These are phyloP conservation scores for Neocatenulostroma microsporum DNA, from an alignment of 2,329 filamentous ascomycete genomes.

Conservation along the genomic window DNA sequence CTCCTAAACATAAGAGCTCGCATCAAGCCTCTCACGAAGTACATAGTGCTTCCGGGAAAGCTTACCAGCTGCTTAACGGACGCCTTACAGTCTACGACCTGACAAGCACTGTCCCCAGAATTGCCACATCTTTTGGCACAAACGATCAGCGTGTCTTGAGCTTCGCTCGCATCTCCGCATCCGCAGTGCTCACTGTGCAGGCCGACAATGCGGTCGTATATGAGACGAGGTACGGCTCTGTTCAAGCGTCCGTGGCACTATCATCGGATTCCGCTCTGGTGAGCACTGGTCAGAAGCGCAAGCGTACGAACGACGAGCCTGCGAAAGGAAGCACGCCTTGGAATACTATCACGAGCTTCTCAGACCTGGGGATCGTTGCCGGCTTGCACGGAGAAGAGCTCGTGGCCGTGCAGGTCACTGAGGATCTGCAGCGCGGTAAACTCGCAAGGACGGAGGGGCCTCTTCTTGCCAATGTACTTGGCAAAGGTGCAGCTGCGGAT, in stretches of 20 bases:
- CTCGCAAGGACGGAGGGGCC: slow-evolving; percentile 38
- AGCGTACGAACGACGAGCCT: slow-evolving; percentile 7
- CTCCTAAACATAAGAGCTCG: slow-evolving; percentile 2
- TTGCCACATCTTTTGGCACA: slow-evolving; percentile 42
- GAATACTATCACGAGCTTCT: slow-evolving; percentile 46
- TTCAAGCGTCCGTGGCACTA: slow-evolving; percentile 37
- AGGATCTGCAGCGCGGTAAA: slow-evolving; percentile 27
- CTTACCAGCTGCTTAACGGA: slow-evolving; percentile 53
- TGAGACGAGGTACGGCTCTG: slow-evolving; percentile 58
- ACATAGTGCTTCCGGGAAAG: slow-evolving; percentile 53
- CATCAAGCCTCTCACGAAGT: slow-evolving; percentile 20
- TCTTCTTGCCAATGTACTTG: slow-evolving; percentile 65
- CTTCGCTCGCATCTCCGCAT: slow-evolving; percentile 59
- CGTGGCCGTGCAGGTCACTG: slow-evolving; percentile 53
- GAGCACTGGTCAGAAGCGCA: slow-evolving; percentile 9
- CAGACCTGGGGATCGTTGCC: slow-evolving; percentile 58
- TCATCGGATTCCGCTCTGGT: background rate
- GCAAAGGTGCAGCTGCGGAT: slow-evolving; percentile 47
- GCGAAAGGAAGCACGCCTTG: too few relatives aligned
- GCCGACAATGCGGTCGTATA: slow-evolving; percentile 52
- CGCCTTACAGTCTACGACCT: slow-evolving; percentile 57
- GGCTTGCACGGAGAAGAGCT: slow-evolving; percentile 57
- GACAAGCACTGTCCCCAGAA: slow-evolving; percentile 53
- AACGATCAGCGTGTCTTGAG: slow-evolving; percentile 48
- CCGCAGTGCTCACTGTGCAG: slow-evolving; percentile 58